A percentile compares a stretch with the other conserved stretches of the same genome.
Evolutionary conservation across 805 yeast species (phyloP).

Genomic region (Lachancea quebecensis): DNA sequence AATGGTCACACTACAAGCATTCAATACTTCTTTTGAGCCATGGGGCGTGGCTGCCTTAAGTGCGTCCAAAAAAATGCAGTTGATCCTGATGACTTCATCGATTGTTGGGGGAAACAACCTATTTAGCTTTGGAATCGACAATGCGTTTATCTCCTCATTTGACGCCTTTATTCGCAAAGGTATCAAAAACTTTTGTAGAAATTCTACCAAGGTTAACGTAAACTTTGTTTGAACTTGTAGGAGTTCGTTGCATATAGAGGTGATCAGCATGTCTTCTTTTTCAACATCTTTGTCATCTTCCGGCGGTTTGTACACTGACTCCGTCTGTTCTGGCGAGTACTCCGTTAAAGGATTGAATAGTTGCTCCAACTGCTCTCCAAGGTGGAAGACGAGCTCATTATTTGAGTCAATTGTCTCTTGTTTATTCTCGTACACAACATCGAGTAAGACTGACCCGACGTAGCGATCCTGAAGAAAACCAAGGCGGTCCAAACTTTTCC

Average conservation of each 20-base stretch:
- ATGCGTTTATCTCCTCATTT: slow-evolving; percentile 42
- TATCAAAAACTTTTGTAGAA: slow-evolving; percentile 70
- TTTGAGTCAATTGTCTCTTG: slow-evolving; percentile 52
- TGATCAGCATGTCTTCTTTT: slow-evolving; percentile 35
- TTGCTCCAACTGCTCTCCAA: slow-evolving; percentile 84
- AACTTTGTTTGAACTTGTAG: slow-evolving; percentile 65
- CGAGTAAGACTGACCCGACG: slow-evolving; percentile 52
- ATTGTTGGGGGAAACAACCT: slow-evolving; percentile 88
- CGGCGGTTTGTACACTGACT: slow-evolving; percentile 62
- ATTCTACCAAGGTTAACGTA: slow-evolving; percentile 63
- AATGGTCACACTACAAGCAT: slow-evolving; percentile 72
- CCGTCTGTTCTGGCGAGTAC: slow-evolving; percentile 86
- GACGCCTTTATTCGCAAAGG: slow-evolving; percentile 70
- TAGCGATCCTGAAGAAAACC: slow-evolving; percentile 50
- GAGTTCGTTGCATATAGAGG: slow-evolving; percentile 58
- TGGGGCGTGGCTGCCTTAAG: slow-evolving; percentile 55
- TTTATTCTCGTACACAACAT: slow-evolving; percentile 62
- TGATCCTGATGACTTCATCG: slow-evolving; percentile 86
- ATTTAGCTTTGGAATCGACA: slow-evolving; percentile 63
- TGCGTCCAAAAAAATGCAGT: slow-evolving; percentile 75
- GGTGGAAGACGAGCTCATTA: slow-evolving; percentile 63
- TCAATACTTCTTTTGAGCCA: slow-evolving; percentile 71
- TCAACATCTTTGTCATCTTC: slow-evolving; percentile 11
- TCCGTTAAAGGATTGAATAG: slow-evolving; percentile 85
- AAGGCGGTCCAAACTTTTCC: slow-evolving; percentile 45